Evolutionary conservation across 202 grass and related monocot genomes (phyloP), one percentile per base, ranked within the genome.

Genomic region (Thinopyrum obtusiflorum): DNA sequence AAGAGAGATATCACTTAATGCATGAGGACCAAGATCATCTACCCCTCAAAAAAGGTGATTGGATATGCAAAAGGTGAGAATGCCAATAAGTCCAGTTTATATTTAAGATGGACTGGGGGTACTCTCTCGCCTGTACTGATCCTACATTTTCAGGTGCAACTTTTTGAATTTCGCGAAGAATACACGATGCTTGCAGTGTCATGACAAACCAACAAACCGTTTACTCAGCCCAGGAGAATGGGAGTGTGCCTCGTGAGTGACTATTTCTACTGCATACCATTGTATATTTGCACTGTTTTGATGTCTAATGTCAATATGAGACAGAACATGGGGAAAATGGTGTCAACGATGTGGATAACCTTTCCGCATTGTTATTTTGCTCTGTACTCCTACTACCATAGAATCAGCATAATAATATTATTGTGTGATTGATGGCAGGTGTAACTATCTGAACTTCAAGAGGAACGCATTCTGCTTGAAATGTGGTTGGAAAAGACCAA

Each of bases 81-180:
- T 88, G 77, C 25, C 20, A 60, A 32, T 23, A 44, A 25, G 5
- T 72, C 14, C 21, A 33, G 13, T 81, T 80, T 68, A 57, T 82
- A 29, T 49, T 64, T 53, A 31, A 78, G 70, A 63, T 37, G 60
- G 13, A 53, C 63, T 44, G 0, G 12, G 11, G 36, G 9, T 76
- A 60, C 3, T 14, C 9, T 61, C 31, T 49, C 6, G 21, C n/a
- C 68, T 65, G 10, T 87, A 81, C 64, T 82, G 78, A 85, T 31
- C 53, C 71, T 85, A 82, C 18, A 65, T 72, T 88, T 90, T 53
- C 85, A 95, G 96, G 91, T 98, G 96, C 80, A 94, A 94, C 66
- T 95, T 98, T 82, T 92, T 98, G 83, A 98, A 98, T 83, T 98
- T 98, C 62, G 91, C 96, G 27, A 98, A 98, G 91, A 98, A 98